A percentile compares a stretch with the other conserved stretches of the same genome.
Evolutionary conservation across 2,329 filamentous ascomycete genomes (phyloP).

Genomic region (Claviceps arundinis): DNA sequence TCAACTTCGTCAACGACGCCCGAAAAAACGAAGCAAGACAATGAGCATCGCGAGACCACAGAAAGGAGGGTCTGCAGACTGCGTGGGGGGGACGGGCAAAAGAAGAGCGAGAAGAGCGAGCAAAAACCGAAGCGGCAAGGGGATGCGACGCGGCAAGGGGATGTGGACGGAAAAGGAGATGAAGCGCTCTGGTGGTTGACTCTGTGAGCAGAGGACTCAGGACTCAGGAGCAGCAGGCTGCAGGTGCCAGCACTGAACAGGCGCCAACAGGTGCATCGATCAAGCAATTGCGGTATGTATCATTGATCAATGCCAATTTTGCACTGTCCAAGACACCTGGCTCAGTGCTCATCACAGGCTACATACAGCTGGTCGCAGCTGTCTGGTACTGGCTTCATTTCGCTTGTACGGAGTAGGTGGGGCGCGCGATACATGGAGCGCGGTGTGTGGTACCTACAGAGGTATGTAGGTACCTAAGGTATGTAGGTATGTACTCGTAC

Average conservation of each 20-base stretch:
- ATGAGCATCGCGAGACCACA: constrained; percentile 10
- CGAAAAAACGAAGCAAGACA: constrained; percentile 3
- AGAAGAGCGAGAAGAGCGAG: constrained; percentile 4
- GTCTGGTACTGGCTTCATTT: constrained; percentile 6
- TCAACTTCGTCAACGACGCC: constrained; percentile 8
- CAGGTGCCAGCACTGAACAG: background rate
- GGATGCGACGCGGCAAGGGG: background rate
- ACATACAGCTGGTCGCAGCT: too few species aligned
- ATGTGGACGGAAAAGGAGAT: background rate
- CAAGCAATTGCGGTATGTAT: too few species aligned
- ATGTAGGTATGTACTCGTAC: too few species aligned
- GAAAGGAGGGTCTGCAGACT: background rate
- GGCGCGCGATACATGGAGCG: too few species aligned
- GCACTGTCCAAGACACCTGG: too few species aligned
- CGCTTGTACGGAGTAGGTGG: constrained; percentile 11
- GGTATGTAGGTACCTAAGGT: too few species aligned
- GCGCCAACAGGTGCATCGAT: too few species aligned
- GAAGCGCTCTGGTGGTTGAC: background rate
- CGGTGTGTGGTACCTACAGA: too few species aligned
- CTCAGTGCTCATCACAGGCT: too few species aligned
- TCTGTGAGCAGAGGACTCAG: background rate
- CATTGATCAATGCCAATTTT: too few species aligned
- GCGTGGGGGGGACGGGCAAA: background rate
- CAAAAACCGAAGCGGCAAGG: background rate
- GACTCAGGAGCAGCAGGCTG: background rate